Base-by-base conservation (phyloP, 129 eudicot genomes). In the Heracleum sosnowskyi region DNA sequence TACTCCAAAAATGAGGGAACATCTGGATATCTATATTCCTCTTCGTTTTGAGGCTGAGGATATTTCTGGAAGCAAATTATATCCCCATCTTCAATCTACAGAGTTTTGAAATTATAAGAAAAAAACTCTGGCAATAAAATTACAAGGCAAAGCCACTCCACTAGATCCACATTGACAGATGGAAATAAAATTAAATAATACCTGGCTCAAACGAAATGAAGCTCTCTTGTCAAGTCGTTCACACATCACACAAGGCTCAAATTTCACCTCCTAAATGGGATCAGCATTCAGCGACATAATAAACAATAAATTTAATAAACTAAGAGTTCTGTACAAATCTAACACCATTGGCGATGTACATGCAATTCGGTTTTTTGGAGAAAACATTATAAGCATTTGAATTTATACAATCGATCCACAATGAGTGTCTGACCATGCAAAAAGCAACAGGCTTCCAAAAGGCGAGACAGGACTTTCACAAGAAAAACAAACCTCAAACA, bases 231-330 rank as follows among this genome's bases (percentile, higher is more conserved):
- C 95, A 86, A 95, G 89, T 18, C 85, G 92, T 84, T 92, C 99
- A 85, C 99, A 95, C 99, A 95, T 95, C 78, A 95, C 96, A 74
- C 72, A 16, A 41, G 99, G 99, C 91, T 95, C 97, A 72, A 90
- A 92, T 81, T 95, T 95, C n/a, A 95, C 93, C 83, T 95, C 99
- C 99, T 95, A 85, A 80, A 60, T 45, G 36, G 16, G 71, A 79
- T 69, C 28, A 47, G n/a, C 44, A 37, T 26, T 74, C 24, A 26
- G 34, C 4, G n/a, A 73, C 13, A n/a, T 26, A 74, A 44, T 3
- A 74, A 22, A 10, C 9, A 33, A 39, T n/a, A 17, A 47, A 24
- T 57, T 7, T 57, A 5, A 0, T n/a, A 60, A 60, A 60, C 39
- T n/a, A 60, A 60, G 34, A 60, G 16, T 31, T 13, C 72, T 28